A percentile compares a stretch with the other conserved stretches of the same genome.
Evolutionary conservation across 352 stramenopile genomes (phyloP).

Genomic region (Phytophthora citricola): DNA sequence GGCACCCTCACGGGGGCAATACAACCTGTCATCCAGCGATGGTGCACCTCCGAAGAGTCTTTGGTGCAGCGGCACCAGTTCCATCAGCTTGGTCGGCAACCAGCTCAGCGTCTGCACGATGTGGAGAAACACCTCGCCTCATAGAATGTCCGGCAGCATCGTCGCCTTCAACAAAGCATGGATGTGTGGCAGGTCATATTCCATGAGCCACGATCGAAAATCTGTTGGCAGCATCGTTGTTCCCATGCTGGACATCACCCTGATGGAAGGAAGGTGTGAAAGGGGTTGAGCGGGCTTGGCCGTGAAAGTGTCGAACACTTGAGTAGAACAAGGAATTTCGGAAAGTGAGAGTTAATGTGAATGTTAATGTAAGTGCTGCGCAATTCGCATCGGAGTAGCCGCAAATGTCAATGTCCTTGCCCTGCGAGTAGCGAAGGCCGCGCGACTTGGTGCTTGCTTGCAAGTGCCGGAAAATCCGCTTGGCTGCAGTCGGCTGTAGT

Average conservation of each 20-base stretch:
- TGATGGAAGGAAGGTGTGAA: too few relatives aligned
- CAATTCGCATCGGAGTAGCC: too few relatives aligned
- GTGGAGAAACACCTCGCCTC: conserved; percentile 9
- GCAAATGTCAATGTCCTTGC: too few relatives aligned
- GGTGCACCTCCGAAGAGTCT: background rate
- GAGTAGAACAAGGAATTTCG: too few relatives aligned
- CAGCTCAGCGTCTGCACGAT: conserved; percentile 6
- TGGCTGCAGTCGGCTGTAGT: background rate
- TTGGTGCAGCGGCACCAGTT: background rate
- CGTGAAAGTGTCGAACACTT: too few relatives aligned
- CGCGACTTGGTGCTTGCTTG: conserved; percentile 22
- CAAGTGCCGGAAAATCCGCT: conserved; percentile 19
- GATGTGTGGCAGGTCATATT: background rate
- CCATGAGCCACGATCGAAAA: too few relatives aligned
- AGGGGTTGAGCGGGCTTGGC: too few relatives aligned
- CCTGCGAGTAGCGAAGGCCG: background rate
- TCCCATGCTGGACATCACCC: too few relatives aligned
- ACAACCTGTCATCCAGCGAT: conserved; percentile 2
- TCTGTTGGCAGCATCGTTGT: too few relatives aligned
- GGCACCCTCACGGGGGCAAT: conserved; percentile 10
- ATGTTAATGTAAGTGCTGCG: too few relatives aligned
- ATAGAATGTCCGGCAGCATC: background rate
- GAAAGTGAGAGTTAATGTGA: too few relatives aligned
- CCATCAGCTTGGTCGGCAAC: conserved; percentile 1
- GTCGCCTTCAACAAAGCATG: conserved; percentile 4